Evolutionary conservation across 441 rosid species (phyloP).

Genomic region (Erysimum cheiri): DNA sequence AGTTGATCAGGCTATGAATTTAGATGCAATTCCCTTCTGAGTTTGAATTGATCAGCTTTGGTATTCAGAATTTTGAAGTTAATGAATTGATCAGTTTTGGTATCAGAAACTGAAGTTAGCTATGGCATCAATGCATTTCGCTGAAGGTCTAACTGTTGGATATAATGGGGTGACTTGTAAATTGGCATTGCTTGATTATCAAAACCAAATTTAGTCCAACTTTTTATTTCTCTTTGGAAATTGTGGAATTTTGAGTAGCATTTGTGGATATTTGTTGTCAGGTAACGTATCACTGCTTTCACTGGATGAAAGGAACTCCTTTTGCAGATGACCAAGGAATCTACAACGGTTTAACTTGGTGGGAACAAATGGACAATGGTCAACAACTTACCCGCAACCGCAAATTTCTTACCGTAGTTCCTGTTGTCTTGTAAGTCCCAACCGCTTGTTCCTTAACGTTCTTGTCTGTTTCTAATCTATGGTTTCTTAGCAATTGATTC

Average conservation of each 20-base stretch:
- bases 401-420: slow-evolving; percentile 87
- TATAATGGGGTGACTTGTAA: slow-evolving; percentile 3
- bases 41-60: not conserved
- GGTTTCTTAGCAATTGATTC: not conserved
- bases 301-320: slow-evolving; percentile 99
- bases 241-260: slow-evolving; percentile 4
- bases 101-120: not conserved
- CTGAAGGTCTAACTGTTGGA: not conserved
- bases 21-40: not conserved
- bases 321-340: slow-evolving; percentile 96
- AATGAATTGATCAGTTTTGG: slow-evolving; percentile 9
- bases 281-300: slow-evolving; percentile 92
- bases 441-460: slow-evolving; percentile 5
- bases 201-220: not conserved
- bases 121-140: not conserved
- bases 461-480: not conserved
- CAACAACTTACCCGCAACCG: slow-evolving; percentile 92
- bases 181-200: not conserved
- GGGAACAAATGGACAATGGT: slow-evolving; percentile 95
- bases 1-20: not conserved
- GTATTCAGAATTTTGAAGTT: not conserved
- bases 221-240: not conserved
- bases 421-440: slow-evolving; percentile 77
- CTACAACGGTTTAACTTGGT: slow-evolving; percentile 91
- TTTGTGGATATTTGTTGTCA: slow-evolving; percentile 39